phyloP scores from a whole-genome alignment of 2,329 filamentous ascomycete genomes.

The Stagonosporopsis tanaceti region DNA sequence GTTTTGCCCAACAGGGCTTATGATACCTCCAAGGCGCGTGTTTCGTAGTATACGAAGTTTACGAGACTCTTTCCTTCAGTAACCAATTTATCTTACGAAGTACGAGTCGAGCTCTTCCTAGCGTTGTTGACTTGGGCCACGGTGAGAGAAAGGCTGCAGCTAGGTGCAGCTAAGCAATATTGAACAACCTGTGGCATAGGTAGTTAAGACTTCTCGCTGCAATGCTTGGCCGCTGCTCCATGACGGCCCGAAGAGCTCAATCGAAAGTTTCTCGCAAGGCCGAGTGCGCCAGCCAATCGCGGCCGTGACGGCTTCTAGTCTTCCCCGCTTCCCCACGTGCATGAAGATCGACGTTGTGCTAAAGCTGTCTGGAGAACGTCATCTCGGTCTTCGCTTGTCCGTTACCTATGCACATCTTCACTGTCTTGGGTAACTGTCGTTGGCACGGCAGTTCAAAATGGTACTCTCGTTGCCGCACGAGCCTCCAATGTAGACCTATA shows the following conservation, averaged over 20 bases:
- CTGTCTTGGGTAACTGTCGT: background rate
- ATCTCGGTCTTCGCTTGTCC: constrained; percentile 18
- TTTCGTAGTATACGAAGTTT: background rate
- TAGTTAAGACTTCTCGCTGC: background rate
- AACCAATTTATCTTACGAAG: background rate
- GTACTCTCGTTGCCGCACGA: background rate
- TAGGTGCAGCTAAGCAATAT: background rate
- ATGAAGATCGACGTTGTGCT: constrained; percentile 2
- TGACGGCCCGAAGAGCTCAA: background rate
- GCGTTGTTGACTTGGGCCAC: background rate
- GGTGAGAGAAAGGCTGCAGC: background rate
- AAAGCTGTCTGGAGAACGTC: constrained; percentile 4
- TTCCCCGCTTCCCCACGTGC: constrained; percentile 18
- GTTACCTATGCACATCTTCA: background rate
- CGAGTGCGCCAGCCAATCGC: background rate
- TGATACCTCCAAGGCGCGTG: background rate
- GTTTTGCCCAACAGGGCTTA: background rate
- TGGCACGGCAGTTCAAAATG: constrained; percentile 7
- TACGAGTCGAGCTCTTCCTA: background rate
- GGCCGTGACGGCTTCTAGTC: background rate
- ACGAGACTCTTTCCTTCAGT: background rate
- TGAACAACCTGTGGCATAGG: too few relatives aligned
- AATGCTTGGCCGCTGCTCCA: constrained; percentile 3
- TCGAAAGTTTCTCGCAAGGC: background rate
- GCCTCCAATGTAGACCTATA: background rate